Evolutionary conservation across 768 basidiomycete genomes (phyloP), one percentile per base, ranked within the genome.

Genomic region (Suillus subalutaceus): DNA sequence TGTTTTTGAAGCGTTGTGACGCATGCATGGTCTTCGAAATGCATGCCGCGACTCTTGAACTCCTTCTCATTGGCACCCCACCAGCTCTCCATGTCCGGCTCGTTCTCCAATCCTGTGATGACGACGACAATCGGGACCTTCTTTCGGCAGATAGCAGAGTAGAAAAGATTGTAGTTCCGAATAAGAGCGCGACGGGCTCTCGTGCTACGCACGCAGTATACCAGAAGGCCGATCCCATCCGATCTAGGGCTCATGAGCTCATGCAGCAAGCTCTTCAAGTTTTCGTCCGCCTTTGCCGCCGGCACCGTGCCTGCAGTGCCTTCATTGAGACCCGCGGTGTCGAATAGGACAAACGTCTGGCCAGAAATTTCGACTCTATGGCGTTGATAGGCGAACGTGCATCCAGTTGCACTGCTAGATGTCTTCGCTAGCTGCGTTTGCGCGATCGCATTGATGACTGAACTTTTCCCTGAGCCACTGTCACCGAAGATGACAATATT

Each of bases 141-240:
- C 55, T 70, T 68, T 43, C 71, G 73, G 63, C 80, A 82, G n/a
- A 83, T 77, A 20, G 79, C 74, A 13, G 80, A 74, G 60, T 77
- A 72, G 63, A 82, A 81, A 30, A 82, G 64, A 53, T 71, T 69
- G 75, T 80, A 83, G 66, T 82, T 83, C 56, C 72, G 72, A 38
- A 68, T 65, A 13, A 68, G 64, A 3, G 73, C 68, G 16, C 72
- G 65, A 38, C 69, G 74, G 50, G 79, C 76, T 64, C 81, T 73
- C 4, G 79, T 72, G 6, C 74, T 79, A 9, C 73, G 77, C 67
- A 81, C 72, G 63, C 77, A 77, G 64, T 72, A 82, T 1, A 83
- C 74, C 13, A 84, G 78, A 46, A 84, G 79, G 70, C 50, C 50
- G 7, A 52, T 52, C 6, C 50, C 50, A 16, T 52, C 50, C 23